A percentile compares a stretch with the other conserved stretches of the same genome.
These are phyloP conservation scores for Neurospora sp. DNA, from an alignment of 495 filamentous ascomycete genomes.

Conservation along the genomic window DNA sequence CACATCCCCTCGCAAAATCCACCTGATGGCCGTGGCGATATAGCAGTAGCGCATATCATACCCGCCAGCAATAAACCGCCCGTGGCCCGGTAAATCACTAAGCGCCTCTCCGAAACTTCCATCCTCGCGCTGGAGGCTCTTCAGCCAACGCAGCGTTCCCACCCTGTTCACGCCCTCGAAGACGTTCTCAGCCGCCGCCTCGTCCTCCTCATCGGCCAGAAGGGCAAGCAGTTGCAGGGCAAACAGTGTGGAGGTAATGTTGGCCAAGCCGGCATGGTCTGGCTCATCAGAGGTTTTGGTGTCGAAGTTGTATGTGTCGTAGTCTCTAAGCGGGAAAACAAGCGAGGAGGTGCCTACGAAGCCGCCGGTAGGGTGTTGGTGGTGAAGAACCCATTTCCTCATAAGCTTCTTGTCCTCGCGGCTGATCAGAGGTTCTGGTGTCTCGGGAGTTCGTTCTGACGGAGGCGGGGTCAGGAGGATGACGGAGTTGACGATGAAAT, in stretches of 20 bases:
- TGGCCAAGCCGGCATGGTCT: slow-evolving; percentile 64
- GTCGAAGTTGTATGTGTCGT: slow-evolving; percentile 24
- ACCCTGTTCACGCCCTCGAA: slow-evolving; percentile 50
- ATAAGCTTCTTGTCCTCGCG: slow-evolving; percentile 21
- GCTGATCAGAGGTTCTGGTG: slow-evolving; percentile 21
- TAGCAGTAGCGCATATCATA: slow-evolving; percentile 84
- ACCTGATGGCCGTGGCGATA: slow-evolving; percentile 67
- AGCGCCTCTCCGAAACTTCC: slow-evolving; percentile 88
- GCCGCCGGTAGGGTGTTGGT: slow-evolving; percentile 67
- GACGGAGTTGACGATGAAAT: slow-evolving; percentile 55
- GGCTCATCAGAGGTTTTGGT: slow-evolving; percentile 13
- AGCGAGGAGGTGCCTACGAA: slow-evolving; percentile 68
- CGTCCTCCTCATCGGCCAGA: slow-evolving; percentile 59
- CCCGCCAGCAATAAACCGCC: slow-evolving; percentile 58
- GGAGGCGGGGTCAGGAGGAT: slow-evolving; percentile 30
- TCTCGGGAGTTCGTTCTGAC: slow-evolving; percentile 7
- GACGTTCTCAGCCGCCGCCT: slow-evolving; percentile 13
- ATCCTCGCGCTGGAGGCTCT: slow-evolving; percentile 64
- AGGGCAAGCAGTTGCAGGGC: slow-evolving; percentile 65
- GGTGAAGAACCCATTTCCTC: slow-evolving; percentile 49
- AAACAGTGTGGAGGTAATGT: slow-evolving; percentile 79
- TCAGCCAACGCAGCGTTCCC: slow-evolving; percentile 63
- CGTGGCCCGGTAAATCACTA: slow-evolving; percentile 30
- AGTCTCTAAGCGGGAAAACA: slow-evolving; percentile 23
- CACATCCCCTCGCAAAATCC: slow-evolving; percentile 57